phyloP scores from a whole-genome alignment of 2,329 filamentous ascomycete species.

The Fusarium pininemorale region DNA sequence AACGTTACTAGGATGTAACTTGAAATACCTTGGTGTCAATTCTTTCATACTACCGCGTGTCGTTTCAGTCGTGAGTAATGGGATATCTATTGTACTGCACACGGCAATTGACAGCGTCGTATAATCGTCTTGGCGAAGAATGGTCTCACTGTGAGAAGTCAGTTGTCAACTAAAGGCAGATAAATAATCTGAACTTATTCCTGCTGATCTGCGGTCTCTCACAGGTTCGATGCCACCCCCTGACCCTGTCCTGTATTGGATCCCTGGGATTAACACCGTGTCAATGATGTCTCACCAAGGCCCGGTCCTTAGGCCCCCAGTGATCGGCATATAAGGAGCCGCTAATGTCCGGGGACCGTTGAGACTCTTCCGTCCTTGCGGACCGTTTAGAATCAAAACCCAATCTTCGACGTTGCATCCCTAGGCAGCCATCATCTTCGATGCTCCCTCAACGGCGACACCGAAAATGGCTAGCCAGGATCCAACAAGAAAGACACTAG shows the following conservation, averaged over 20 bases:
- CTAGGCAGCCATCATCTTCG: neutral
- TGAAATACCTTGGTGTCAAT: neutral
- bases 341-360: neutral
- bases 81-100: no score
- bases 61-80: no score
- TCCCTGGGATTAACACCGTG: neutral
- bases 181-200: neutral
- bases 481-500: neutral
- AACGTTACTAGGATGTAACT: neutral
- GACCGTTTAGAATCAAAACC: neutral
- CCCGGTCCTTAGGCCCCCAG: neutral
- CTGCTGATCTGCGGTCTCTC: neutral
- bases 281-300: neutral
- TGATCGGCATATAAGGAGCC: neutral
- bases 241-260: neutral
- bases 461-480: neutral
- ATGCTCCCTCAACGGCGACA: neutral
- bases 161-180: neutral
- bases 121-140: no score
- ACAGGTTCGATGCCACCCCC: neutral
- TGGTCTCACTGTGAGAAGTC: neutral
- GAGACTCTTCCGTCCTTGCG: neutral
- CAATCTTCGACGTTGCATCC: constrained; percentile 6
- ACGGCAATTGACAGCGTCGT: no score
- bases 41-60: neutral